Evolutionary conservation across 2,329 filamentous ascomycete genomes (phyloP), one percentile per base, ranked within the genome.

Genomic region (Pyrenophora tritici-repentis): DNA sequence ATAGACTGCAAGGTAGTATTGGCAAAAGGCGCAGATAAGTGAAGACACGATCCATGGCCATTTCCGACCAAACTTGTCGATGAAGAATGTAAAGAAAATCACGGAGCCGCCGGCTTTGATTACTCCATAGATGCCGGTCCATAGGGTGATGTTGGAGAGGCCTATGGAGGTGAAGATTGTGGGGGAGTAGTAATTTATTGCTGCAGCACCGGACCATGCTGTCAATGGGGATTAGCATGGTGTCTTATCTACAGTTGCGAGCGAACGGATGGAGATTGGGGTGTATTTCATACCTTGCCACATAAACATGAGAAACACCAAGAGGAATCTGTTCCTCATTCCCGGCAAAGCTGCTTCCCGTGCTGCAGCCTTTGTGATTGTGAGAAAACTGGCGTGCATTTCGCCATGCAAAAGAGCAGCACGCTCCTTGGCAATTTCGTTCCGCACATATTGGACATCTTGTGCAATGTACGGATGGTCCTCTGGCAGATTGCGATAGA

Each of bases 401-500:
- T 67, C 47, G 3, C 46, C 63, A n/a, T 63, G 63, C 22, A 66
- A 59, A 2, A 70, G 60, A 2, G 61, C 56, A 6, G 65, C 59
- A 17, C 68, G 64, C 42, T 73, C 68, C 13, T 65, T 62, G 8
- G 66, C 57, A 16, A 73, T 70, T 36, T 71, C 59, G 13, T 56
- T 55, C 37, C 66, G 63, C 38, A 75, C 65, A 44, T 67, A 68
- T 5, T 60, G 52, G 3, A 73, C 56, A 39, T 73, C 71, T 44
- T 74, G 61, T 1, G 57, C 54, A 16, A 84, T 72, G 47, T 76
- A 76, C 8, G 64, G 65, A 43, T 78, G 73, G 39, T 74, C 65
- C 22, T 66, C 60, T 2, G 73, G 75, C 3, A 84, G 65, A n/a
- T 76, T 74, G 6, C 82, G 75, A 33, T 83, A 62, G 24, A 67